Base-by-base conservation (phyloP, 1,139 yeast species). In the Yamadazyma spencermartinsiae region DNA sequence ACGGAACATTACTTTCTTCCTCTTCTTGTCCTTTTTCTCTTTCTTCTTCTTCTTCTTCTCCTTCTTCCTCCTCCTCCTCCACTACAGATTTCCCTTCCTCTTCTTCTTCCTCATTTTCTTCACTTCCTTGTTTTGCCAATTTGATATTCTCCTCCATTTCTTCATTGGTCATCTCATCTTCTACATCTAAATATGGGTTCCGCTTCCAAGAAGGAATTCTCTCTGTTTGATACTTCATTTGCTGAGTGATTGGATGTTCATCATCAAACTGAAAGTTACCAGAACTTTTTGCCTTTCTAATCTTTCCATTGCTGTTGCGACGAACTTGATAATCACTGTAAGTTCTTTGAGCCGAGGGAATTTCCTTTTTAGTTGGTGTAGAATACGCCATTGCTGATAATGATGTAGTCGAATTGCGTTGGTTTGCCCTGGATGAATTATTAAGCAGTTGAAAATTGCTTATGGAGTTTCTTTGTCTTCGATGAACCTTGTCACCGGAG, bases 241-340 rank as follows among this genome's bases (percentile, higher is more conserved):
- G 41, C 27, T 46, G 48, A 19, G 39, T 38, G n/a, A 40, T 42
- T 13, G 43, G 46, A 30, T 38, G 40, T 28, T 48, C 40, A 10
- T 43, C 44, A 4, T 34, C 39, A 23, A 37, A 34, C 9, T 48
- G 42, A 40, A 68, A 64, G 39, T 65, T 65, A 1, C 63, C 63
- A 1, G 72, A 63, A 40, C 72, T 66, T 45, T 52, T 59, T 0
- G 73, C 69, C 35, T 66, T 65, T 4, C 69, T 55, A 4, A 66
- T 46, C 15, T 34, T 45, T 19, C 32, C 28, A 16, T 39, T 34
- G 8, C 34, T 41, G 8, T 35, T 34, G 14, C 38, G 36, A 7
- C 21, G 20, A 16, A 9, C 31, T 9, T 28, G 31, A 16, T 28
- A 28, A 12, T 28, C 36, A 13, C 35, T 18, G 20, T 44, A 35